Evolutionary conservation across 257 asterid species (phyloP).

Genomic region (Ajuga chamaepitys): DNA sequence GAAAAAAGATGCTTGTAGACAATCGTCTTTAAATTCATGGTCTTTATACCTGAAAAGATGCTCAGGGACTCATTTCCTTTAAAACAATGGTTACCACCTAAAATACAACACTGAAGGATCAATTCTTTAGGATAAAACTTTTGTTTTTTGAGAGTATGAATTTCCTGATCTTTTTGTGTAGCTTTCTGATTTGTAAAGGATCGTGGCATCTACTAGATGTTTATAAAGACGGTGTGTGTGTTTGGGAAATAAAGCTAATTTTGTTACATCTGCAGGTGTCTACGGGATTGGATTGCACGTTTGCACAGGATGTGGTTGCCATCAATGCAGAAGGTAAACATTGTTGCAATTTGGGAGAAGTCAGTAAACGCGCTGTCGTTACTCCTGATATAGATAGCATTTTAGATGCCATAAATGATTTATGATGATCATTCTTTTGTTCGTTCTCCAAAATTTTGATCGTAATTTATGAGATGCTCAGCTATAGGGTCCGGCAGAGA

Average conservation of each 20-base stretch:
- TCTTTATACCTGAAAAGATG: too few relatives aligned
- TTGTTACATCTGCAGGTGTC: slow-evolving; percentile 42
- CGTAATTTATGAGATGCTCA: too few relatives aligned
- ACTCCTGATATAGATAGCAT: slow-evolving; percentile 62
- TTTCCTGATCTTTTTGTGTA: background rate
- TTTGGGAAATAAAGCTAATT: background rate
- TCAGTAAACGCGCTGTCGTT: slow-evolving; percentile 44
- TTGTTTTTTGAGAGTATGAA: background rate
- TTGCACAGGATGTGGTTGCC: slow-evolving; percentile 54
- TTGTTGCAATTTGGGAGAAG: slow-evolving; percentile 59
- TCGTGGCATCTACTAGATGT: background rate
- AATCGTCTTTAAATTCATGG: too few relatives aligned
- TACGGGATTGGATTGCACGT: slow-evolving; percentile 46
- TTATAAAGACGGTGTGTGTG: background rate
- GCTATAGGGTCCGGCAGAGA: too few relatives aligned
- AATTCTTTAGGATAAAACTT: too few relatives aligned
- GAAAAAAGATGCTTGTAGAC: too few relatives aligned
- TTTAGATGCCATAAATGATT: slow-evolving; percentile 33
- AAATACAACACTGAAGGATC: too few relatives aligned
- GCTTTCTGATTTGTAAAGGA: too few relatives aligned
- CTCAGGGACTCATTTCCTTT: too few relatives aligned
- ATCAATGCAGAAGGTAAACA: slow-evolving; percentile 38
- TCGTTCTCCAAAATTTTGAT: too few relatives aligned
- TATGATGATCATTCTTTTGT: too few relatives aligned
- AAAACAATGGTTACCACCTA: too few relatives aligned